Evolutionary conservation across 192 early-diverging fungal species (phyloP).

Genomic region (Polychytrium aggregatum): DNA sequence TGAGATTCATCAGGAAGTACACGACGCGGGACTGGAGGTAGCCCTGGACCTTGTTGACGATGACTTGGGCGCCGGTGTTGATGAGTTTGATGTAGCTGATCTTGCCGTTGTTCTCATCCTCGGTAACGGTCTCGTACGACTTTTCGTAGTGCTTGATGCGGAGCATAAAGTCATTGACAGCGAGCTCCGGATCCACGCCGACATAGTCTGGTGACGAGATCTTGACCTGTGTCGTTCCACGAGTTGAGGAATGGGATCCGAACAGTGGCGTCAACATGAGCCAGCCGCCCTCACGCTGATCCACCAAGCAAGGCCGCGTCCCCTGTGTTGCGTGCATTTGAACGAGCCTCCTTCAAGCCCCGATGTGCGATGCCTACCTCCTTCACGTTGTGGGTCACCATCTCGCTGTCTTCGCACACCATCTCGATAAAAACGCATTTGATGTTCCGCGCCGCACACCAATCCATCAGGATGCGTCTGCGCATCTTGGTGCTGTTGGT

Average conservation of each 20-base stretch:
- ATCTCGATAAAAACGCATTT: slow-evolving; percentile 96
- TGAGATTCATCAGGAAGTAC: slow-evolving; percentile 98
- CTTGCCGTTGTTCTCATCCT: slow-evolving; percentile 31
- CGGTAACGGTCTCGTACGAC: slow-evolving; percentile 76
- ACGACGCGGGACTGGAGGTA: slow-evolving; percentile 95
- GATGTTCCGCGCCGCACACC: slow-evolving; percentile 59
- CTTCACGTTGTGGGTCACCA: slow-evolving; percentile 85
- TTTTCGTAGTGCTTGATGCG: slow-evolving; percentile 88
- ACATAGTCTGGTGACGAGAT: slow-evolving; percentile 89
- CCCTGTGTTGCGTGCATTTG: too few relatives aligned
- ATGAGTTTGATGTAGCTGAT: slow-evolving; percentile 88
- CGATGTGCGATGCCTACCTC: slow-evolving; percentile 34
- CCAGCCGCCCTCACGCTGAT: too few relatives aligned
- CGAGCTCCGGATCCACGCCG: slow-evolving; percentile 67
- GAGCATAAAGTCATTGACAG: slow-evolving; percentile 82
- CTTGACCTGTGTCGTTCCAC: slow-evolving; percentile 75
- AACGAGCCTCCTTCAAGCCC: too few relatives aligned
- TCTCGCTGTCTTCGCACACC: slow-evolving; percentile 79
- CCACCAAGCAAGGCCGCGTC: slow-evolving; percentile 3
- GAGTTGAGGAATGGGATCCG: too few relatives aligned
- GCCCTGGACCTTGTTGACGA: slow-evolving; percentile 90
- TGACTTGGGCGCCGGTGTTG: slow-evolving; percentile 77
- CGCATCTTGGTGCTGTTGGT: slow-evolving; percentile 89
- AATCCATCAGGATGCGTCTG: slow-evolving; percentile 59
- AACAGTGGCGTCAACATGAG: too few relatives aligned